Base-by-base conservation (phyloP, 129 eudicot genomes). In the Artemisia tridentata region DNA sequence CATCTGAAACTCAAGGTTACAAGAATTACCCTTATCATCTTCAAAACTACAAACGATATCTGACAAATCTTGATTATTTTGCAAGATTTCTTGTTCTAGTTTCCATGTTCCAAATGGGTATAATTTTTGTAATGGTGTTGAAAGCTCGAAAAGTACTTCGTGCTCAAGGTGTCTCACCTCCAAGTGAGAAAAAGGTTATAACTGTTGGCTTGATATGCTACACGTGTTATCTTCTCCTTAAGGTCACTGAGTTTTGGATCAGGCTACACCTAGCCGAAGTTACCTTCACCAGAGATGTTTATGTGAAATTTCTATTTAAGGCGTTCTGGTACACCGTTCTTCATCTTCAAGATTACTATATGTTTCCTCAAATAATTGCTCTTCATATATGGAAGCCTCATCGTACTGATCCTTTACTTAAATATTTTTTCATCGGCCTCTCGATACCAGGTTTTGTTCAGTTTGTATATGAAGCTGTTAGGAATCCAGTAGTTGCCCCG, bases 61-160 rank as follows among this genome's bases (percentile, higher is more conserved):
- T 73, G 5, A 52, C 62, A 23, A n/a, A n/a, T 25, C 64, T 68
- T 8, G 72, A 78, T 68, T 68, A 52, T 38, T 21, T 57, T 12
- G 71, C 61, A 4, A 73, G 74, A 31, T 72, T 78, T 69, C 71
- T 82, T 57, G 71, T 73, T 34, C 50, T 78, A 4, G 80, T 76
- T 62, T 46, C 82, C 13, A 61, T 73, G 63, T 17, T 69, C 17
- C 77, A 77, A 38, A 73, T 72, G 74, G 72, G 55, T 61, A 68
- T 21, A 46, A 49, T 82, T 56, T 65, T 56, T 15, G 53, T 16
- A n/a, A 21, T 52, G 65, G 82, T 81, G 57, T 63, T 72, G 13
- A 72, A 75, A 54, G 74, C 76, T 62, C 76, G 70, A 17, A 68
- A 68, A 48, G 67, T 9, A 34, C 59, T 71, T 25, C 61, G 18